Evolutionary conservation across 2,329 filamentous ascomycete genomes (phyloP), one percentile per base, ranked within the genome.

Genomic region (Phyllosticta paracitricarpa): DNA sequence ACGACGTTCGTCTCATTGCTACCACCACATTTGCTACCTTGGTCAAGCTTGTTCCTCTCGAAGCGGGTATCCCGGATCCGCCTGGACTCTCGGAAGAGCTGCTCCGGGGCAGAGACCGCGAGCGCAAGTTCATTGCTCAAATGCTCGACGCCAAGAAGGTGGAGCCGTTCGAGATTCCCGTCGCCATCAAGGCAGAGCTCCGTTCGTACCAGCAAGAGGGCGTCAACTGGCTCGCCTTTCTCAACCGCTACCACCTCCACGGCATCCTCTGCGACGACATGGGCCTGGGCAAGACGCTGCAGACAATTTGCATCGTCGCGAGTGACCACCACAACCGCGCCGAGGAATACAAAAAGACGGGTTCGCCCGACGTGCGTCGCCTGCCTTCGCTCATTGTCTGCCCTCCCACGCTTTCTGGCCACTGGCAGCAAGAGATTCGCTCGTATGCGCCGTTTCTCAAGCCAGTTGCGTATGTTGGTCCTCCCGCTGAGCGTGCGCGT

Each of bases 221-320:
- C 72, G 93, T 99, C 71, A 99, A 99, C 72, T 99, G 94, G 94
- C 84, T 99, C 58, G 87, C 95, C 61, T 99, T 99, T 77, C 86
- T 99, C 67, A 99, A 99, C 73, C 92, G 92, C 62, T 99, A 97
- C 72, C 93, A 99, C 69, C 84, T 99, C 1, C 95, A 99, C 68
- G 94, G 94, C 56, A 97, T 99, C 74, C 89, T 99, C 63, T 99
- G 94, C 72, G 94, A 99, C 70, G 94, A 99, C 73, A 99, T 99
- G 94, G 94, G 94, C 70, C 88, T 99, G 28, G 94, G 94, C 57
- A 99, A 99, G 78, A 99, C 94, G 1, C 78, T 99, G 10, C 94
- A 99, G 73, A 99, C 95, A 0, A 84, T 99, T 24, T 99, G 94
- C 74, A 99, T 99, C 69, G 92, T 99, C 53, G 93, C 94, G 9